A percentile compares a stretch with the other conserved stretches of the same genome.
Evolutionary conservation across 2,329 filamentous ascomycete species (phyloP).

Genomic region (Diaporthe destruens): DNA sequence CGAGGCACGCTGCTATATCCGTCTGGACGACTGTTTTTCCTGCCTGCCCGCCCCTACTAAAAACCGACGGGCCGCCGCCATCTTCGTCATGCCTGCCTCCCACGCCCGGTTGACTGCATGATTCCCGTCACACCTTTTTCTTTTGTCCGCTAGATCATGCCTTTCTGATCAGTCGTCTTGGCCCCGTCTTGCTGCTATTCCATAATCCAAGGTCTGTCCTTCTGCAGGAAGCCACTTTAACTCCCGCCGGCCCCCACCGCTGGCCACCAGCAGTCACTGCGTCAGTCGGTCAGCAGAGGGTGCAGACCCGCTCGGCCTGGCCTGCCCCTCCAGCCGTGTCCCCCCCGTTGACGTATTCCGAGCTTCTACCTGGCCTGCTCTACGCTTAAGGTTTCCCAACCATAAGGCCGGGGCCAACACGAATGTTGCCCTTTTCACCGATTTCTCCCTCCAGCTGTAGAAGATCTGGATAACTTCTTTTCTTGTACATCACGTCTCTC

Average conservation of each 20-base stretch:
- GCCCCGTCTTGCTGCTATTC: constrained; percentile 14
- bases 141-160: constrained; percentile 8
- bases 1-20: constrained; percentile 3
- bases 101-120: constrained; percentile 15
- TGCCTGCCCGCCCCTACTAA: not conserved
- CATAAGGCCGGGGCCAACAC: not conserved
- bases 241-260: constrained; percentile 15
- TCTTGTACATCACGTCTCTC: not conserved
- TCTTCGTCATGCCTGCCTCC: not conserved
- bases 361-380: constrained; percentile 18
- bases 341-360: constrained; percentile 30
- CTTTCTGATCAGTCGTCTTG: constrained; percentile 21
- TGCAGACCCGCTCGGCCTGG: constrained; percentile 23
- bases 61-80: not conserved
- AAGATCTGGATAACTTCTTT: not conserved
- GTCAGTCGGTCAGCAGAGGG: constrained; percentile 19
- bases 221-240: constrained; percentile 31
- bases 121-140: constrained; percentile 9
- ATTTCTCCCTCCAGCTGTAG: not conserved
- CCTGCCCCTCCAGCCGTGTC: constrained; percentile 26
- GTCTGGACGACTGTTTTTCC: not conserved
- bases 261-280: not conserved
- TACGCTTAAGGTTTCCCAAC: constrained; percentile 11
- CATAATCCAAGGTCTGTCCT: constrained; percentile 10
- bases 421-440: not conserved